Evolutionary conservation across 352 stramenopile species (phyloP).

Genomic region (Pythium apleroticum): DNA sequence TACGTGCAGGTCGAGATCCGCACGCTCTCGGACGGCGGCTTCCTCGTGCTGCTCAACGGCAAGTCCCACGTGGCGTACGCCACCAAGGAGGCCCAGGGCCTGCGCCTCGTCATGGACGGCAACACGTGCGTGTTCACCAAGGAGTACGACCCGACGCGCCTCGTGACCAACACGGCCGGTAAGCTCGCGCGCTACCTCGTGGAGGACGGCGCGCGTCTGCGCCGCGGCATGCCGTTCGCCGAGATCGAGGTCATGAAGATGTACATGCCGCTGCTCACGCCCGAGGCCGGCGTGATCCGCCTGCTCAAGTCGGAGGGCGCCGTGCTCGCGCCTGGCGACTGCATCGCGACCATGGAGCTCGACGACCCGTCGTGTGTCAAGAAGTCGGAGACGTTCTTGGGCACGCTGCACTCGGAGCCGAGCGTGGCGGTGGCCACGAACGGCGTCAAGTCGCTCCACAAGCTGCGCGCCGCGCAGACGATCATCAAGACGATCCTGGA

Average conservation of each 20-base stretch:
- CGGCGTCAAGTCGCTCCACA: slow-evolving; percentile 60
- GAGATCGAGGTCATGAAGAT: slow-evolving; percentile 99
- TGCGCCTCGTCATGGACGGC: slow-evolving; percentile 94
- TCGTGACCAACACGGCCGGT: slow-evolving; percentile 97
- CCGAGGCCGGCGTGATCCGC: slow-evolving; percentile 94
- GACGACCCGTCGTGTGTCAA: slow-evolving; percentile 98
- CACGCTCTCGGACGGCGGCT: slow-evolving; percentile 97
- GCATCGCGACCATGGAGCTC: slow-evolving; percentile 97
- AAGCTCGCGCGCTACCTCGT: slow-evolving; percentile 99
- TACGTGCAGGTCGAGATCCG: slow-evolving; percentile 94
- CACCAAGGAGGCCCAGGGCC: slow-evolving; percentile 87
- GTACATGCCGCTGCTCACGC: slow-evolving; percentile 99
- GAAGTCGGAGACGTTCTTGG: slow-evolving; percentile 91
- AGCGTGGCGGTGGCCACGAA: slow-evolving; percentile 35
- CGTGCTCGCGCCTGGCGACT: slow-evolving; percentile 94
- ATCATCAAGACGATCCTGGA: slow-evolving; percentile 93
- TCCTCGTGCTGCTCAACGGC: slow-evolving; percentile 96
- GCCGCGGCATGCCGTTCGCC: slow-evolving; percentile 83
- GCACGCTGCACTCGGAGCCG: slow-evolving; percentile 55
- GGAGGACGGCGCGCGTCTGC: slow-evolving; percentile 91
- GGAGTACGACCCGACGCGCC: slow-evolving; percentile 98
- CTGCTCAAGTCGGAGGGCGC: slow-evolving; percentile 96
- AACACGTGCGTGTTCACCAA: slow-evolving; percentile 98
- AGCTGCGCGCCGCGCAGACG: slow-evolving; percentile 71
- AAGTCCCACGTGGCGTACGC: slow-evolving; percentile 97